Evolutionary conservation across 805 yeast genomes (phyloP), one percentile per base, ranked within the genome.

Genomic region (Ogataea thermomethanolica): DNA sequence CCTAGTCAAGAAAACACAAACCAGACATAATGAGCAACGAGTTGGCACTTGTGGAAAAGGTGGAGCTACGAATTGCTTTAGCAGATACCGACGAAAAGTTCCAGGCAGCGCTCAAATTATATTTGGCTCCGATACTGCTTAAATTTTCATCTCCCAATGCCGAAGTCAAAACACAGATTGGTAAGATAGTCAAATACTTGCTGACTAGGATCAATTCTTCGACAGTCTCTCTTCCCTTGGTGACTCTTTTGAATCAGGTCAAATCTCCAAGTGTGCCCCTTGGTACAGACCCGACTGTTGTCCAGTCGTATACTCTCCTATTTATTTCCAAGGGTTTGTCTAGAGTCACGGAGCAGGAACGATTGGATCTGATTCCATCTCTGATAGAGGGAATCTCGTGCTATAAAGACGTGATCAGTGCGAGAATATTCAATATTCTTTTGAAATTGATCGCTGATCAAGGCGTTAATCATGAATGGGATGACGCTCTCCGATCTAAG

Each of bases 31-130:
- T 54, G 57, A 48, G 56, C 10, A 70, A 62, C 29, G 95, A 86
- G 53, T 60, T 80, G 33, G 69, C 74, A 1, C 63, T 85, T 41
- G 71, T 86, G 27, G 79, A 81, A 53, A 84, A 81, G 56, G 96
- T 86, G 1, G 97, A 90, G 59, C 73, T 90, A 35, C 69, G 87
- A 28, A 69, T 91, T 13, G 91, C 95, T 1, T 65, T 91, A 29
- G 86, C 97, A 0, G 76, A 75, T 35, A 67, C 81, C 0, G 84
- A 81, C 33, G 70, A 62, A 2, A 84, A 83, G 53, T 73, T 89
- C 39, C 81, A 84, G 54, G 55, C 72, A 2, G 63, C 81, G 5
- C 58, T 93, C 29, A 69, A 70, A 8, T 61, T 75, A 1, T 91
- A 83, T 54, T 67, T 91, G 30, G 72, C 87, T 1, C 96, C 99